phyloP scores from a whole-genome alignment of 805 yeast genomes.

The Yarrowia porcina region DNA sequence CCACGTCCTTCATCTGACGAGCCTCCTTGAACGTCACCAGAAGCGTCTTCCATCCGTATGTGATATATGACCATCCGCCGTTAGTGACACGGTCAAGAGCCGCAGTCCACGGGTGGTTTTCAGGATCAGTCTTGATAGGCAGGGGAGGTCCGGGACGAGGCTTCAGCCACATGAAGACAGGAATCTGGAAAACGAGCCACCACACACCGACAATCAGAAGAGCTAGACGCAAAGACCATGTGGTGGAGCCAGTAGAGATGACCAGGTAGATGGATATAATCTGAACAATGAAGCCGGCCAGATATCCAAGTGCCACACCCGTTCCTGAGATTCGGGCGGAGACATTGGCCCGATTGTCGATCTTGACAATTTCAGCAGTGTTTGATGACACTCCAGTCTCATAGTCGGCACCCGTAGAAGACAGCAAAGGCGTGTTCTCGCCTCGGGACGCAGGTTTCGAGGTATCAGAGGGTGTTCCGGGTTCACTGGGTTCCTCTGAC shows the following conservation, averaged over 20 bases:
- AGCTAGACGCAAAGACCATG: conserved; percentile 53
- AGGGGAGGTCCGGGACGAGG: conserved; percentile 45
- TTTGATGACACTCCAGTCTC: background rate
- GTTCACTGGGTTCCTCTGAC: background rate
- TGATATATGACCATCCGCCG: conserved; percentile 39
- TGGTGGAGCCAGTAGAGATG: conserved; percentile 41
- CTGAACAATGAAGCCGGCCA: conserved; percentile 67
- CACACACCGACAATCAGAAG: conserved; percentile 65
- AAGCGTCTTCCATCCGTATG: conserved; percentile 63
- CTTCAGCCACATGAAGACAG: conserved; percentile 50
- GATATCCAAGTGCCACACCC: conserved; percentile 70
- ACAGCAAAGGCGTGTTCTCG: background rate
- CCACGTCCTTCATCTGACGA: conserved; percentile 57
- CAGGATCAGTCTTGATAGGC: conserved; percentile 28
- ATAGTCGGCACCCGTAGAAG: background rate
- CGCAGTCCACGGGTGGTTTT: conserved; percentile 26
- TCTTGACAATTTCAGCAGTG: background rate
- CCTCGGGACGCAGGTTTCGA: background rate
- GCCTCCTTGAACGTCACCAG: conserved; percentile 57
- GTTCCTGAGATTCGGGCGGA: conserved; percentile 51
- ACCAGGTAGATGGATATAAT: conserved; percentile 53
- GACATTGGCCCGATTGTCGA: conserved; percentile 27
- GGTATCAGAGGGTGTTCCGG: background rate
- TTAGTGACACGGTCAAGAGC: conserved; percentile 16
- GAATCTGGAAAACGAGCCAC: conserved; percentile 74